Conservation (phyloP, 2,329 filamentous ascomycete genomes). For the Diaporthe citrichinensis region DNA sequence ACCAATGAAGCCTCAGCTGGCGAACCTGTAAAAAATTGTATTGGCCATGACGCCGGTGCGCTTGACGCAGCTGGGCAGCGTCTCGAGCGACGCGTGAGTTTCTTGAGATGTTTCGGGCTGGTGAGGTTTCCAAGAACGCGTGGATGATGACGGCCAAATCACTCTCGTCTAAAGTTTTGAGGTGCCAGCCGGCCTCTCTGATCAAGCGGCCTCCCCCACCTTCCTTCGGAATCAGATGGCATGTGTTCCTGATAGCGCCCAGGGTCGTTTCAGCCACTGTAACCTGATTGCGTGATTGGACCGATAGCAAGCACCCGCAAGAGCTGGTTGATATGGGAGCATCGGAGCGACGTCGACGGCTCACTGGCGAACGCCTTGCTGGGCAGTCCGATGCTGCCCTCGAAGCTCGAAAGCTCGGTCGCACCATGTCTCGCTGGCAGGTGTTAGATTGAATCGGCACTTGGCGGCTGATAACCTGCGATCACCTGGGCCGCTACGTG, state of each 20-base stretch:
- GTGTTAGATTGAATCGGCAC: conserved; percentile 7
- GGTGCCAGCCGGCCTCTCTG: not conserved
- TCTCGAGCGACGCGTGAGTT: not conserved
- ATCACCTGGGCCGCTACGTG: not conserved
- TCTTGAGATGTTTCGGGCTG: conserved; percentile 8
- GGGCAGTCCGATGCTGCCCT: conserved; percentile 15
- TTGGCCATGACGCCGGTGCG: not conserved
- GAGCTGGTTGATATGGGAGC: conserved; percentile 14
- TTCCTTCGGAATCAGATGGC: conserved; percentile 3
- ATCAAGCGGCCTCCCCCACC: not conserved
- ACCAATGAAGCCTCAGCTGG: not conserved
- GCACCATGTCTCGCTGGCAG: conserved; percentile 23
- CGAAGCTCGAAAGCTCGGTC: not conserved
- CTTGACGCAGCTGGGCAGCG: not conserved
- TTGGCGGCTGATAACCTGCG: conserved; percentile 12
- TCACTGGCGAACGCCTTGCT: conserved; percentile 4
- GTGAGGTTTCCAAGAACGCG: not conserved
- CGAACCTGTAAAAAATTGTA: not conserved
- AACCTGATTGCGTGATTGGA: conserved; percentile 9
- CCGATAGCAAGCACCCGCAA: conserved; percentile 11
- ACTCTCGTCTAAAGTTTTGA: not conserved
- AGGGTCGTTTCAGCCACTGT: conserved; percentile 3
- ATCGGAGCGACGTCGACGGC: conserved; percentile 20
- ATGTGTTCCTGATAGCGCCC: not conserved
- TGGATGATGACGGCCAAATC: conserved; percentile 2